phyloP scores from a whole-genome alignment of 2,329 filamentous ascomycete species.

The Blastomyces emzantsi region DNA sequence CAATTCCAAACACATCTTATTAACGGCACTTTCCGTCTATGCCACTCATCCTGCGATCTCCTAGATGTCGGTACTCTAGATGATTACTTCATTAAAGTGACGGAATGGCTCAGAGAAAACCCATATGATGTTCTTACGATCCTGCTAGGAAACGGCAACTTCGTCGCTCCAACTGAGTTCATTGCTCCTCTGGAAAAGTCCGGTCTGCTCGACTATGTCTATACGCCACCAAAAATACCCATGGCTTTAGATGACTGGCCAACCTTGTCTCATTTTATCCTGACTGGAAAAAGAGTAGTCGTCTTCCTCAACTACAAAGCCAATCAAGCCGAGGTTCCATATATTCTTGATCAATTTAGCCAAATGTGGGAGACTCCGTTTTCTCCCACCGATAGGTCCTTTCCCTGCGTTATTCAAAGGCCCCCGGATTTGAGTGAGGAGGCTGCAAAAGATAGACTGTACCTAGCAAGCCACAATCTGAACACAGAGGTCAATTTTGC shows the following conservation, averaged over 20 bases:
- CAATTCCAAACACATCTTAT: slow-evolving; percentile 51
- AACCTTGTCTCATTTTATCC: slow-evolving; percentile 66
- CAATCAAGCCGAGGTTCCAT: slow-evolving; percentile 68
- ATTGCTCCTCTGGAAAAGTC: slow-evolving; percentile 59
- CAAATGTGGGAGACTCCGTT: slow-evolving; percentile 91
- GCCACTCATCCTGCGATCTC: slow-evolving; percentile 74
- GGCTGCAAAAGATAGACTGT: slow-evolving; percentile 55
- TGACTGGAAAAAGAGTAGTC: slow-evolving; percentile 60
- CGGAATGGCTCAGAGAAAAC: slow-evolving; percentile 62
- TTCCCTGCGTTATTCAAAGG: slow-evolving; percentile 71
- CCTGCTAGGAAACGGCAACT: slow-evolving; percentile 75
- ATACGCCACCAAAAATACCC: slow-evolving; percentile 60
- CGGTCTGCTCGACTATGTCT: slow-evolving; percentile 64
- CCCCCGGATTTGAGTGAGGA: slow-evolving; percentile 55
- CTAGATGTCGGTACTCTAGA: slow-evolving; percentile 72
- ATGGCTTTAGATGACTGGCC: slow-evolving; percentile 74
- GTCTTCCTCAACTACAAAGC: slow-evolving; percentile 81
- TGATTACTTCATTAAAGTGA: slow-evolving; percentile 60
- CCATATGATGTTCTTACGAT: slow-evolving; percentile 85
- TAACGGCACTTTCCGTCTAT: slow-evolving; percentile 61
- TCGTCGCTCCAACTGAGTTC: slow-evolving; percentile 56
- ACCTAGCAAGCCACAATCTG: slow-evolving; percentile 84
- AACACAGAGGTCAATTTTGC: slow-evolving; percentile 67
- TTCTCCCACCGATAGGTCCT: slow-evolving; percentile 57
- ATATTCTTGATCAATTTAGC: slow-evolving; percentile 77